phyloP scores from a whole-genome alignment of 306 rosid species.

The Boehmeria nivea region DNA sequence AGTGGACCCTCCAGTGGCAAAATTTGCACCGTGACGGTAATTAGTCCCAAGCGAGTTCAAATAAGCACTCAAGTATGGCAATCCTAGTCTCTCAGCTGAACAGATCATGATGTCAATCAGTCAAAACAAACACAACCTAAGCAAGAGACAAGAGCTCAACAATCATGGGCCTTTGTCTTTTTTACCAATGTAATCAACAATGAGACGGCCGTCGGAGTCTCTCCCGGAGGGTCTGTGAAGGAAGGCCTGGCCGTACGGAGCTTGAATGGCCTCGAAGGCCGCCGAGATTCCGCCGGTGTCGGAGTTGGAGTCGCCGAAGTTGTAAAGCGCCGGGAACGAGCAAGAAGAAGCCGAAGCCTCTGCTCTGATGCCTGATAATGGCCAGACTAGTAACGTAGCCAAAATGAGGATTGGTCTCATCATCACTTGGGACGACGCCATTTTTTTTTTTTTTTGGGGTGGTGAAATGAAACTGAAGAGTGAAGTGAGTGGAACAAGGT shows the following conservation, averaged over 20 bases:
- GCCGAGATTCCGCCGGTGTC: conserved; percentile 96
- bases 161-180: too few relatives aligned
- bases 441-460: conserved; percentile 1
- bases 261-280: conserved; percentile 58
- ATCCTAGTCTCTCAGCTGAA: conserved; percentile 61
- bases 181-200: conserved; percentile 79
- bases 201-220: conserved; percentile 80
- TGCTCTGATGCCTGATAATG: conserved; percentile 20
- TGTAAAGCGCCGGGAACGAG: conserved; percentile 76
- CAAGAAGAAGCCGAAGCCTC: conserved; percentile 32
- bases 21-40: conserved; percentile 82
- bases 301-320: conserved; percentile 93
- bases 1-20: conserved; percentile 94
- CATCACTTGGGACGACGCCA: conserved; percentile 42
- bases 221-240: conserved; percentile 66
- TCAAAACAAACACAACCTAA: too few relatives aligned
- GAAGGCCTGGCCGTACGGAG: conserved; percentile 72
- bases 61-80: conserved; percentile 89
- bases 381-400: conserved; percentile 13
- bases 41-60: conserved; percentile 78
- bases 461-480: neutral
- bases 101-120: too few relatives aligned
- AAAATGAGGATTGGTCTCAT: conserved; percentile 24
- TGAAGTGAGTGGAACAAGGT: too few relatives aligned
- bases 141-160: too few relatives aligned